These are phyloP conservation scores for Cytospora piceicola DNA, from an alignment of 2,329 filamentous ascomycete genomes.

Conservation along the genomic window DNA sequence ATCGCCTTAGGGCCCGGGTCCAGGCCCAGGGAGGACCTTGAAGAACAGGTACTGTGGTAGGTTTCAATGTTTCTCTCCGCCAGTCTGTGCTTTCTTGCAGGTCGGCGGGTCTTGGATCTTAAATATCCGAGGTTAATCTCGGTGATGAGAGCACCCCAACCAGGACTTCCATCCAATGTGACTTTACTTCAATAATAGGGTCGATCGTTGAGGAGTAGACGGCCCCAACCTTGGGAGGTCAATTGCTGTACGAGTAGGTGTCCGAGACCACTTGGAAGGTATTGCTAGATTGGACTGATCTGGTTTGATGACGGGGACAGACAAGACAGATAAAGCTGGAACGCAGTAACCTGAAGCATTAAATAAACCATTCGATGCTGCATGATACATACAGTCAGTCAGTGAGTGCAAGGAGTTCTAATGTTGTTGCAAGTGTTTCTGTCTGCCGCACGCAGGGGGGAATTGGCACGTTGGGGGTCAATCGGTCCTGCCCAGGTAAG, in stretches of 20 bases:
- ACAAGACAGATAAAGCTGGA: neutral
- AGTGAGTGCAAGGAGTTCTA: too few species aligned
- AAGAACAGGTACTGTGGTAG: neutral
- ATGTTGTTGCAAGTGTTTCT: too few species aligned
- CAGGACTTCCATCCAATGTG: neutral
- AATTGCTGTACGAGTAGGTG: neutral
- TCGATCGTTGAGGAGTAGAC: neutral
- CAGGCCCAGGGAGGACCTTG: neutral
- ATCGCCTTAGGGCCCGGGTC: conserved; percentile 20
- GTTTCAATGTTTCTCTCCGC: neutral
- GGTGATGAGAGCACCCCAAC: neutral
- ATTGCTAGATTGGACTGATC: neutral
- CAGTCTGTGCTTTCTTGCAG: neutral
- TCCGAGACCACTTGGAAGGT: too few species aligned
- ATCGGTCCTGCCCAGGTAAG: neutral
- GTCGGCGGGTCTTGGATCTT: neutral
- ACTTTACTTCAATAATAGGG: neutral
- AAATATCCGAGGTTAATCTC: neutral
- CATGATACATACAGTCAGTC: too few species aligned
- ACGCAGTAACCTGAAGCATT: neutral
- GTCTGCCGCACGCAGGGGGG: too few species aligned
- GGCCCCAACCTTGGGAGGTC: neutral
- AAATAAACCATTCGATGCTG: neutral
- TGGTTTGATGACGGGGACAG: neutral
- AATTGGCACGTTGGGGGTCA: neutral